Conservation (phyloP, 2,329 filamentous ascomycete genomes). For the Fusarium aywerte region DNA sequence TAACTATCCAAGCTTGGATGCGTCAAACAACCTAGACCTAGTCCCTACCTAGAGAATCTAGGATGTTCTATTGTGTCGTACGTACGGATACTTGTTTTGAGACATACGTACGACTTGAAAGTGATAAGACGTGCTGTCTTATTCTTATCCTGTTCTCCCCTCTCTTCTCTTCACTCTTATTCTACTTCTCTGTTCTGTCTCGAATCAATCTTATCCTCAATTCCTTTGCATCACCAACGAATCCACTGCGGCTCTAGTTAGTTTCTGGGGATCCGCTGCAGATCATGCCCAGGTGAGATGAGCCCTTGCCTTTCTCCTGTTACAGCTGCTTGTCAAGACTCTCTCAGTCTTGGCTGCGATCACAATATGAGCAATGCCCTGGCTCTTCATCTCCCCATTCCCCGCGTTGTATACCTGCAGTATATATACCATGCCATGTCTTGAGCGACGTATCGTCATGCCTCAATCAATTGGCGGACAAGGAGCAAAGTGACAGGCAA, state of each 20-base stretch:
- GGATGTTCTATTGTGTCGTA: constrained; percentile 4
- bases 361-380: constrained; percentile 15
- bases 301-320: constrained; percentile 33
- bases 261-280: constrained; percentile 35
- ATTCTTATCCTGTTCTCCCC: neutral
- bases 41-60: constrained; percentile 10
- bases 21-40: constrained; percentile 25
- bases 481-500: constrained; percentile 19
- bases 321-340: constrained; percentile 19
- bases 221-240: constrained; percentile 16
- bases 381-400: constrained; percentile 18
- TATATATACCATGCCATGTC: constrained; percentile 2
- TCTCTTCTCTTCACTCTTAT: neutral
- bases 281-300: constrained; percentile 45
- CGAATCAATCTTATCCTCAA: constrained; percentile 15
- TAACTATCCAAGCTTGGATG: constrained; percentile 34
- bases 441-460: neutral
- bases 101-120: constrained; percentile 1
- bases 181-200: constrained; percentile 8
- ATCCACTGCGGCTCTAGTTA: constrained; percentile 30
- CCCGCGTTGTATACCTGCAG: constrained; percentile 32
- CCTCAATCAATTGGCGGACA: constrained; percentile 16
- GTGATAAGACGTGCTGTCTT: neutral
- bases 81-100: neutral
- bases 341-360: constrained; percentile 22